Base-by-base conservation (phyloP, 805 yeast genomes). In the Candida tammaniensis region DNA sequence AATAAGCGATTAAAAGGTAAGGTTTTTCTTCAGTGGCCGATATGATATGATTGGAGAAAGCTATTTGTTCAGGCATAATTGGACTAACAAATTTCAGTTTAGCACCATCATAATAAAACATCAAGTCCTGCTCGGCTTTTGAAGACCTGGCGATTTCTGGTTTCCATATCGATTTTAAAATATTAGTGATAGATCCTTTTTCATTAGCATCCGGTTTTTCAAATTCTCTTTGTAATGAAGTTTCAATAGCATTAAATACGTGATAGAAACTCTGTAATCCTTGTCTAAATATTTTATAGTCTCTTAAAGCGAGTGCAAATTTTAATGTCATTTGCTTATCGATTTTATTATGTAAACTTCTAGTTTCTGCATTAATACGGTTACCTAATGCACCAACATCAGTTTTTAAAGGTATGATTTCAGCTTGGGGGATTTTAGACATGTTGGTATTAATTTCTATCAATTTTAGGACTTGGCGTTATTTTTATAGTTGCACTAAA, bases 321-420 rank as follows among this genome's bases (percentile, higher is more conserved):
- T 80, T 80, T 27, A 83, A 60, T 10, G 82, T 74, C 61, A 86
- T 78, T 51, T 76, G 60, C 42, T 81, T 80, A 55, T 85, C 77
- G 35, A 86, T 78, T 43, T 72, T 73, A 54, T 81, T 78, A 63
- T 86, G 95, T 18, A 70, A 68, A 12, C 66, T 59, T 42, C 80
- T 69, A 2, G 95, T 86, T 49, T 78, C 81, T 30, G 56, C 53
- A 56, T 86, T 86, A 51, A 86, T 86, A 54, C 95, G 68, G 68
- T 86, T 86, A 30, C 80, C 95, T 33, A 86, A 65, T 5, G 95
- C 95, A 17, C 89, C 95, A 12, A 80, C 63, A 53, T 86, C 95
- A n/a, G 75, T 73, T 36, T 82, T 81, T n/a, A 77, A 69, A 2
- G 95, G 95, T 20, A 86, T 71, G 21, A 80, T 74, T 52, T 44